A percentile compares a stretch with the other conserved stretches of the same genome.
phyloP scores from a whole-genome alignment of 306 rosid genomes.

The Acacia acuminata region DNA sequence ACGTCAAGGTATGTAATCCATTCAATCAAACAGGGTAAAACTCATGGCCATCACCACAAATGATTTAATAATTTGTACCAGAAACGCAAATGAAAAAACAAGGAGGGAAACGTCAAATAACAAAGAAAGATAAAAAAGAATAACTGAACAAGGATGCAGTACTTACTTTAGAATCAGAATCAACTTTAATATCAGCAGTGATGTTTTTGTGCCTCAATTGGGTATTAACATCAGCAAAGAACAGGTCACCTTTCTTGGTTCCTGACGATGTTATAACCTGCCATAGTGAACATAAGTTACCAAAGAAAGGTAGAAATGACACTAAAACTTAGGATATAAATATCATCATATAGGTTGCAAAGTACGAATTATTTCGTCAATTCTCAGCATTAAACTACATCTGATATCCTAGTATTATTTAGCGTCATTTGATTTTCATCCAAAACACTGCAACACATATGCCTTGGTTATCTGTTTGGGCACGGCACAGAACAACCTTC shows the following conservation, averaged over 20 bases:
- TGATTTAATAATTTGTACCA: background rate
- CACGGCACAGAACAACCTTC: background rate
- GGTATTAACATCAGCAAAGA: conserved; percentile 84
- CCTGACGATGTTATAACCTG: conserved; percentile 91
- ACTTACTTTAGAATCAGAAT: conserved; percentile 79
- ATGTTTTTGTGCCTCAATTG: conserved; percentile 77
- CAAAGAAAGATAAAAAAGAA: background rate
- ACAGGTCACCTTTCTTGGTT: conserved; percentile 75
- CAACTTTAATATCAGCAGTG: conserved; percentile 94
- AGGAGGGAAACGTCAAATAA: background rate
- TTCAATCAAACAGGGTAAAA: conserved; percentile 1
- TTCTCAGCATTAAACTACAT: background rate
- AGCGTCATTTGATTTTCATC: conserved; percentile 11
- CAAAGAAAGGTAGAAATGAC: background rate
- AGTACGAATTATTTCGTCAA: background rate
- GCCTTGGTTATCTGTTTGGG: background rate
- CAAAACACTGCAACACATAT: conserved; percentile 7
- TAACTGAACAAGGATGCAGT: background rate
- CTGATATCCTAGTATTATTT: background rate
- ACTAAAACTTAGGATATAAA: background rate
- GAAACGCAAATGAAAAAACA: background rate
- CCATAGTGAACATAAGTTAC: conserved; percentile 16
- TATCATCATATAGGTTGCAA: background rate
- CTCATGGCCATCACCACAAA: background rate
- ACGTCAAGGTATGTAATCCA: background rate